Evolutionary conservation across 1,284 basidiomycete species (phyloP).

Genomic region (Meira miltonrushii): DNA sequence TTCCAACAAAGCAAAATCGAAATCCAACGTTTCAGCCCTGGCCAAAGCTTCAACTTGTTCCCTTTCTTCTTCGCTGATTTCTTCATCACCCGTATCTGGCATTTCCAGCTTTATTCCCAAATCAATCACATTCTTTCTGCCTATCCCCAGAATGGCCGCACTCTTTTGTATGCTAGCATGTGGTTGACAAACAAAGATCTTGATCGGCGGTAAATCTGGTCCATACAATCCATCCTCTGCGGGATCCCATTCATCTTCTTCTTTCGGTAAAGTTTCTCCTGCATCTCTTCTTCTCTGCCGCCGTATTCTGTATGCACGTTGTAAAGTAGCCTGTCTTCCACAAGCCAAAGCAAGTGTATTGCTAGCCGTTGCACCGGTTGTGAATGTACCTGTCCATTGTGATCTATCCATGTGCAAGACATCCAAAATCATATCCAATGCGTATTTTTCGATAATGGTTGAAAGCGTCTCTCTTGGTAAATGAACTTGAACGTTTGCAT

Average conservation of each 20-base stretch:
- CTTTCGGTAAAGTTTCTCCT: constrained; percentile 16
- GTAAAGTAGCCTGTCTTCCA: constrained; percentile 32
- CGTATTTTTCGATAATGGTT: constrained; percentile 54
- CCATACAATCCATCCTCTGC: constrained; percentile 44
- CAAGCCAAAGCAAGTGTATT: constrained; percentile 57
- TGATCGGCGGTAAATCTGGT: constrained; percentile 52
- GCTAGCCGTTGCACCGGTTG: constrained; percentile 58
- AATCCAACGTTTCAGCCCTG: constrained; percentile 30
- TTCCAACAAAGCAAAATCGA: constrained; percentile 54
- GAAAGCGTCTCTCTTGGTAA: constrained; percentile 54
- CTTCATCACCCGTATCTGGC: constrained; percentile 10
- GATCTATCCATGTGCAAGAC: constrained; percentile 53
- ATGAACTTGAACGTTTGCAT: constrained; percentile 56
- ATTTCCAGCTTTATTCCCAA: constrained; percentile 27
- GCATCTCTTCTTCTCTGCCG: constrained; percentile 12
- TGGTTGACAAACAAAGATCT: constrained; percentile 55
- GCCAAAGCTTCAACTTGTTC: constrained; percentile 9
- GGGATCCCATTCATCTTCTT: constrained; percentile 48
- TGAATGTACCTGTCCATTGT: constrained; percentile 55
- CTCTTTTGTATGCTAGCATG: constrained; percentile 58
- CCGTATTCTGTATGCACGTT: constrained; percentile 15
- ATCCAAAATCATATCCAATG: constrained; percentile 55
- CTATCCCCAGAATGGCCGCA: constrained; percentile 56
- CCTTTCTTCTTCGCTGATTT: constrained; percentile 12
- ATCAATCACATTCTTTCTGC: constrained; percentile 54